Base-by-base conservation (phyloP, 768 basidiomycete genomes). In the Leccinum olivaceopallidum region DNA sequence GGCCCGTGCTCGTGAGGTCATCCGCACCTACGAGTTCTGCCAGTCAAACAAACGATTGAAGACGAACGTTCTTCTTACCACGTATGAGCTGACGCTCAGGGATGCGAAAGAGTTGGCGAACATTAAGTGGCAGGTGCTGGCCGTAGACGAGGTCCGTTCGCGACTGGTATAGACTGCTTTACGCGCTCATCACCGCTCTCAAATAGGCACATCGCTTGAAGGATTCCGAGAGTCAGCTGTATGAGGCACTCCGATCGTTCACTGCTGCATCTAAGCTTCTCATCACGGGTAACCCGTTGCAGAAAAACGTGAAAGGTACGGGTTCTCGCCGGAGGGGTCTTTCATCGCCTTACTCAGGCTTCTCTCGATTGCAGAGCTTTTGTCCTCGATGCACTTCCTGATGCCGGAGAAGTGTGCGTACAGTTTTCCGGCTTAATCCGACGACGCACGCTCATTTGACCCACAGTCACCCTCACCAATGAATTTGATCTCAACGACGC, bases 361-460 rank as follows among this genome's bases (percentile, higher is more conserved):
- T 48, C 26, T 37, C 56, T 44, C 53, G 56, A 56, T 51, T 57
- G 7, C 70, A 97, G 97, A 99, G 75, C 78, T 99, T 37, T 80
- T 98, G 47, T 94, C 97, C 9, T 78, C 98, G 74, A 98, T 98
- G 96, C 97, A 98, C 74, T 99, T 99, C 82, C 80, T 98, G 65
- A 97, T 97, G 92, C 97, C 97, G 8, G 95, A 98, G 69, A 94
- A 93, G 79, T 99, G 94, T 92, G 65, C 74, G 89, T 65, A 50
- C 9, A n/a, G n/a, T n/a, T n/a, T n/a, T n/a, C n/a, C n/a, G n/a
- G n/a, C n/a, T n/a, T n/a, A n/a, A n/a, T 10, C 32, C 20, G 30
- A 22, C 5, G n/a, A 12, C 14, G 9, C 37, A 13, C 50, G 9
- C 47, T 74, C 20, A 74, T 16, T 55, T 55, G 30, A 36, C 39